These are phyloP conservation scores for Verticillium tricorpus DNA, from an alignment of 2,329 filamentous ascomycete species.

Conservation along the genomic window DNA sequence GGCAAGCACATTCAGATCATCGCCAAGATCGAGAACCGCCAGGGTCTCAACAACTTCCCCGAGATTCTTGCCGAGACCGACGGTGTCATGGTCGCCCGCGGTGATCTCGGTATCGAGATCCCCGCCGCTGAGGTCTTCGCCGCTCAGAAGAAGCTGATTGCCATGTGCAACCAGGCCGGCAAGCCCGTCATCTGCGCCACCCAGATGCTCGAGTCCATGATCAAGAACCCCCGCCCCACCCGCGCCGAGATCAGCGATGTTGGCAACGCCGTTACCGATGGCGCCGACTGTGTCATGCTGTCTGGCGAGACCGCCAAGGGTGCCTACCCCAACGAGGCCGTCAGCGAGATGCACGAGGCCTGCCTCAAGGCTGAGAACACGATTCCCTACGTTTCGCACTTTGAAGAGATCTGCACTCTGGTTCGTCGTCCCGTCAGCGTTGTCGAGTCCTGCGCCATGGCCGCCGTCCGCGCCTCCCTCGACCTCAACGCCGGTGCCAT, in stretches of 20 bases:
- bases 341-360: conserved; percentile 97
- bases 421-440: conserved; percentile 80
- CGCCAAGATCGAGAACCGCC: conserved; percentile 99
- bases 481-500: conserved; percentile 97
- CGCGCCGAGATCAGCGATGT: conserved; percentile 98
- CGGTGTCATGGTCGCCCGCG: conserved; percentile 99
- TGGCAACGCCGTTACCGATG: conserved; percentile 95
- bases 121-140: conserved; percentile 98
- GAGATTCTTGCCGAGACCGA: conserved; percentile 96
- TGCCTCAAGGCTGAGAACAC: conserved; percentile 96
- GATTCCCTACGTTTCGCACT: conserved; percentile 94
- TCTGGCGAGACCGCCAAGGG: conserved; percentile 99
- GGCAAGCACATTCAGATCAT: conserved; percentile 99
- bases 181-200: conserved; percentile 99
- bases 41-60: conserved; percentile 99
- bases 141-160: conserved; percentile 99
- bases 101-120: conserved; percentile 97
- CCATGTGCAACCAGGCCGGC: conserved; percentile 98
- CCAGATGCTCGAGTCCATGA: conserved; percentile 99
- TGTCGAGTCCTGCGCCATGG: conserved; percentile 93
- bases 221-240: conserved; percentile 97
- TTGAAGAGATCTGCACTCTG: conserved; percentile 87
- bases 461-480: conserved; percentile 89
- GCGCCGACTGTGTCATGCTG: conserved; percentile 99
- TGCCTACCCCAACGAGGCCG: conserved; percentile 85